Base-by-base conservation (phyloP, 768 basidiomycete genomes). In the Pleurotus citrinopileatus region DNA sequence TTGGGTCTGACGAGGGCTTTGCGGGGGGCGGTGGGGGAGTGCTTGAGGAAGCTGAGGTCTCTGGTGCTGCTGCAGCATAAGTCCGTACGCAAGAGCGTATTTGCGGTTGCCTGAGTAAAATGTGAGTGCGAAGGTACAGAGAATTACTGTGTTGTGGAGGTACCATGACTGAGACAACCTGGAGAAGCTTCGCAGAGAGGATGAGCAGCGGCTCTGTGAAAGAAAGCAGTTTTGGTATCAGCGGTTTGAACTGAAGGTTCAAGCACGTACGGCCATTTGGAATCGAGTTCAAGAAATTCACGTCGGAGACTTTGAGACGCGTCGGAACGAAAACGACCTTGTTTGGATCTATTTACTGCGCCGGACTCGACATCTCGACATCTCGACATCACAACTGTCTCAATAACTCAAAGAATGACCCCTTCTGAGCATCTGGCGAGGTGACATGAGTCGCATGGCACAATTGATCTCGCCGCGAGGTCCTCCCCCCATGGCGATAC, bases 1-100 rank as follows among this genome's bases (percentile, higher is more conserved):
- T 83, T 19, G 91, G 82, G 67, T 94, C 84, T 20, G 72, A 66
- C 13, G 78, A 67, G 15, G 63, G 57, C 20, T 66, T 63, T 4
- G 67, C 57, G 2, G 75, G 65, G 3, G 79, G 71, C 1, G 78
- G 77, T 20, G 80, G 71, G 1, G 79, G 3, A 74, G 65, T 1
- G 78, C 76, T 22, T 80, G 72, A 2, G 78, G 70, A 0, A 2
- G 75, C 57, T 3, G 77, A 60, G 19, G 74, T 67, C 22, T 80
- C 64, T 0, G 80, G 59, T 7, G 78, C 59, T 43, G 74, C 75
- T 13, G 82, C 43, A 10, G 40, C 46, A 4, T 51, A 51, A 25
- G 48, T 51, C 19, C 48, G 48, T 37, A 51, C 20, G 25, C 48
- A 51, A 23, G 34, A 32, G 28, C 48, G 48, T 37, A 37, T 15